Evolutionary conservation across 2,329 filamentous ascomycete genomes (phyloP).

Genomic region (Didymella arachidicola): DNA sequence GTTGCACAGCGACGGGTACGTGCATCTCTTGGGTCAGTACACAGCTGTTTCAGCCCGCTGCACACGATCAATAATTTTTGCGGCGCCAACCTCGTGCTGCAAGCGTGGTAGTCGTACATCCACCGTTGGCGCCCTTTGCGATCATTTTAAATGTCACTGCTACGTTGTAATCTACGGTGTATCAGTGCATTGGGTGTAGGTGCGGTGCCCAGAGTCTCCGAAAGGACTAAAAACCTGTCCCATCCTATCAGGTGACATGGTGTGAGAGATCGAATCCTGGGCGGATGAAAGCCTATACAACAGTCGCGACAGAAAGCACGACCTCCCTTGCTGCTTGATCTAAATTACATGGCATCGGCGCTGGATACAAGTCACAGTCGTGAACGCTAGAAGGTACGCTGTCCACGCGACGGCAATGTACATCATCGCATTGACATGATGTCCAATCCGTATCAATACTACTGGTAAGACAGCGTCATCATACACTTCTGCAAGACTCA

Average conservation of each 20-base stretch:
- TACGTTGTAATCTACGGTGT: too few relatives aligned
- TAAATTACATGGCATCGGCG: too few relatives aligned
- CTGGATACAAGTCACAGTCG: too few relatives aligned
- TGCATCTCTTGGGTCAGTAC: not conserved
- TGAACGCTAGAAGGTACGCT: too few relatives aligned
- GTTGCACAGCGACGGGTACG: constrained; percentile 7
- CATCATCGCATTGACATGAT: too few relatives aligned
- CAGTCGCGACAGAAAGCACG: not conserved
- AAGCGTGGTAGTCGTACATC: constrained; percentile 8
- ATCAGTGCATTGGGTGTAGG: too few relatives aligned
- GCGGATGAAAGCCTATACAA: not conserved
- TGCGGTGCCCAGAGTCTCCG: not conserved
- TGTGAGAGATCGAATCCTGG: not conserved
- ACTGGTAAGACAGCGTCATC: too few relatives aligned
- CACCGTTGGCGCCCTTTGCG: too few relatives aligned
- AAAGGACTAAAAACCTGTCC: not conserved
- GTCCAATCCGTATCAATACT: too few relatives aligned
- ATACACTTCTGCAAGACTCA: too few relatives aligned
- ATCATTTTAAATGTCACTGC: too few relatives aligned
- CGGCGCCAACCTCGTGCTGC: constrained; percentile 1
- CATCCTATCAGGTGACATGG: not conserved
- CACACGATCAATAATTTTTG: not conserved
- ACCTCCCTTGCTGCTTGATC: not conserved
- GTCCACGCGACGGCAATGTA: too few relatives aligned
- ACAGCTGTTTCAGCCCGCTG: not conserved